phyloP scores from a whole-genome alignment of 208 protist species.

The Leishmania braziliensis region DNA sequence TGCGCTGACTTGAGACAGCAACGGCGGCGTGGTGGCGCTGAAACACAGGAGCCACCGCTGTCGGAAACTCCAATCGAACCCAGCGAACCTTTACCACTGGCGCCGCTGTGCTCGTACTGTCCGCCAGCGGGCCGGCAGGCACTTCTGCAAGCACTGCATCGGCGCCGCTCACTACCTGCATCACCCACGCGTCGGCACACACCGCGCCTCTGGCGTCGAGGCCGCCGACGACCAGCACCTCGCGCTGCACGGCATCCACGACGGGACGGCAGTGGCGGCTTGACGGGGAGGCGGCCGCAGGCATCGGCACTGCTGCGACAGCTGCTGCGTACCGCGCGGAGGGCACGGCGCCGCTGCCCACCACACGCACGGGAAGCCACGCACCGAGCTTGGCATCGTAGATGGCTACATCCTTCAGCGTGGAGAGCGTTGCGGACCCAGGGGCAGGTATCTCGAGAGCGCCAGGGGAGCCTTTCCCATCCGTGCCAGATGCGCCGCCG shows the following conservation, averaged over 20 bases:
- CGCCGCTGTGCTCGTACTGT: not conserved
- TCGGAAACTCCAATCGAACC: constrained; percentile 21
- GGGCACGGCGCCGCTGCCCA: constrained; percentile 39
- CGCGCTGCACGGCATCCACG: constrained; percentile 27
- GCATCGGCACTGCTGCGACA: constrained; percentile 44
- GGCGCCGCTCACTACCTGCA: constrained; percentile 34
- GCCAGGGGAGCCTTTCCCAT: not conserved
- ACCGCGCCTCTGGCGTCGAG: constrained; percentile 50
- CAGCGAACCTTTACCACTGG: constrained; percentile 26
- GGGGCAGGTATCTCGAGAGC: constrained; percentile 14
- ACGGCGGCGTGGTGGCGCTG: constrained; percentile 43
- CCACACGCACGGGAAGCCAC: constrained; percentile 58
- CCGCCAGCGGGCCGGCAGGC: not conserved
- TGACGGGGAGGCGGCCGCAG: not conserved
- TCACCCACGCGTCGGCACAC: constrained; percentile 73
- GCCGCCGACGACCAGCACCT: constrained; percentile 78
- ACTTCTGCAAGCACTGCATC: constrained; percentile 24
- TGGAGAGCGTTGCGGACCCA: constrained; percentile 10
- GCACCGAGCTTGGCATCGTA: constrained; percentile 40
- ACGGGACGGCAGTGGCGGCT: constrained; percentile 15
- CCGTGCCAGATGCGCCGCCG: constrained; percentile 8
- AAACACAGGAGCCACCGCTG: not conserved
- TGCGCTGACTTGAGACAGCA: constrained; percentile 36
- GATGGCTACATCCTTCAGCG: constrained; percentile 45
- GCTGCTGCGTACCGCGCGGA: constrained; percentile 57